Conservation (phyloP, 352 stramenopile genomes). For the Globisporangium solare region DNA sequence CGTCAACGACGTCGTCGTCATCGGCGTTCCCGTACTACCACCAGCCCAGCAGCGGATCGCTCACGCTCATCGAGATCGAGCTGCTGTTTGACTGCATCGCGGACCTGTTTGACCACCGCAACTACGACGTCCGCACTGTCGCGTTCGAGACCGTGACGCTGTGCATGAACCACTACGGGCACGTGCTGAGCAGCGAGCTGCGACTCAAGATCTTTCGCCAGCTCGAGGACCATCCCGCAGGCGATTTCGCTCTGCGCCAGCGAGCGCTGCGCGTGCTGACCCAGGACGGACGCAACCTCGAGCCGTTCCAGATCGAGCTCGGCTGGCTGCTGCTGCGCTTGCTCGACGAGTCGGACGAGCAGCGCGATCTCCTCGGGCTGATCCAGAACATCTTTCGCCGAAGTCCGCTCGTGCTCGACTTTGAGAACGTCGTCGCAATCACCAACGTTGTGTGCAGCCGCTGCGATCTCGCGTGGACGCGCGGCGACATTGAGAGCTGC, state of each 20-base stretch:
- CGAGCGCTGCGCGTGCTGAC: slow-evolving; percentile 61
- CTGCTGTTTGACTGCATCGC: slow-evolving; percentile 65
- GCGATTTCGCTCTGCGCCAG: slow-evolving; percentile 54
- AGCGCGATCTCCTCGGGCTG: slow-evolving; percentile 62
- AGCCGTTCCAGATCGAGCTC: slow-evolving; percentile 66
- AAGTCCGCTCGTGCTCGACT: slow-evolving; percentile 47
- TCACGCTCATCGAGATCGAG: slow-evolving; percentile 34
- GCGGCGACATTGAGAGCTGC: slow-evolving; percentile 69
- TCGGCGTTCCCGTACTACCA: not conserved
- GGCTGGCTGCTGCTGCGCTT: slow-evolving; percentile 73
- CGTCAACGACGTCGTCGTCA: not conserved
- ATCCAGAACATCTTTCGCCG: slow-evolving; percentile 73
- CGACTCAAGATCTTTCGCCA: slow-evolving; percentile 53
- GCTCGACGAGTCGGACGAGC: slow-evolving; percentile 77
- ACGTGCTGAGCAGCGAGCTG: slow-evolving; percentile 33
- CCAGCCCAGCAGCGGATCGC: slow-evolving; percentile 1
- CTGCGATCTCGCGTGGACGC: slow-evolving; percentile 68
- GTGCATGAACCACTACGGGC: slow-evolving; percentile 56
- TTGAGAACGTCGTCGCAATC: slow-evolving; percentile 67
- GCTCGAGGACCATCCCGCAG: slow-evolving; percentile 30
- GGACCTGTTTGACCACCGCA: slow-evolving; percentile 66
- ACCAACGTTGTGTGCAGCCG: slow-evolving; percentile 58
- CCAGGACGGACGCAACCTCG: slow-evolving; percentile 54
- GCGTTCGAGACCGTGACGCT: slow-evolving; percentile 74
- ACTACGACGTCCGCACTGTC: slow-evolving; percentile 57